These are phyloP conservation scores for Gaultheria prostrata DNA, from an alignment of 148 eudicot genomes.

Conservation along the genomic window DNA sequence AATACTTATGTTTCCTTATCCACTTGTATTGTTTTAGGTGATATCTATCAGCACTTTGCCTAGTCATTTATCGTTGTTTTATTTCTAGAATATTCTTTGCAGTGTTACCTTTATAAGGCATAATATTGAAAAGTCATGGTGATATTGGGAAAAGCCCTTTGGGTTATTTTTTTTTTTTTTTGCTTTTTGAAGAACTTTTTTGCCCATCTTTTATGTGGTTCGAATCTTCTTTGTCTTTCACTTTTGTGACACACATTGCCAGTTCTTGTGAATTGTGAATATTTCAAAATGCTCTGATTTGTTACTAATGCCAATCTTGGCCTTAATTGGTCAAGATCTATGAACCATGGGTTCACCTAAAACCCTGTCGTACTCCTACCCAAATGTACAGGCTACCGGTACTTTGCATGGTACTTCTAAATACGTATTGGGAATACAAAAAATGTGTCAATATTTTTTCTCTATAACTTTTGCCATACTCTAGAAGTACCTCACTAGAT, in stretches of 20 bases:
- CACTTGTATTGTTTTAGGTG: too few relatives aligned
- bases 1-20: not conserved
- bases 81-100: not conserved
- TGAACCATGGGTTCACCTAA: not conserved
- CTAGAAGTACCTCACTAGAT: not conserved
- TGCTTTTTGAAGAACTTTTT: not conserved
- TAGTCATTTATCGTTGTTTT: not conserved
- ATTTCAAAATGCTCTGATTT: not conserved
- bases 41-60: too few relatives aligned
- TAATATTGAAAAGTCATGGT: not conserved
- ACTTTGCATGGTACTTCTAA: not conserved
- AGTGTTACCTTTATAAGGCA: not conserved
- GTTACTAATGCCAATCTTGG: constrained; percentile 3
- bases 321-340: not conserved
- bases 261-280: constrained; percentile 9
- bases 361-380: not conserved
- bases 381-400: not conserved
- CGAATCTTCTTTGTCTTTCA: not conserved
- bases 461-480: not conserved
- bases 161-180: not conserved
- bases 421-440: not conserved
- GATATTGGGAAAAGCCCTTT: not conserved
- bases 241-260: not conserved
- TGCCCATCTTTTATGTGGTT: not conserved
- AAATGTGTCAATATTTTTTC: too few relatives aligned